Base-by-base conservation (phyloP, 2,329 filamentous ascomycete species). In the Pseudocercospora eumusae region DNA sequence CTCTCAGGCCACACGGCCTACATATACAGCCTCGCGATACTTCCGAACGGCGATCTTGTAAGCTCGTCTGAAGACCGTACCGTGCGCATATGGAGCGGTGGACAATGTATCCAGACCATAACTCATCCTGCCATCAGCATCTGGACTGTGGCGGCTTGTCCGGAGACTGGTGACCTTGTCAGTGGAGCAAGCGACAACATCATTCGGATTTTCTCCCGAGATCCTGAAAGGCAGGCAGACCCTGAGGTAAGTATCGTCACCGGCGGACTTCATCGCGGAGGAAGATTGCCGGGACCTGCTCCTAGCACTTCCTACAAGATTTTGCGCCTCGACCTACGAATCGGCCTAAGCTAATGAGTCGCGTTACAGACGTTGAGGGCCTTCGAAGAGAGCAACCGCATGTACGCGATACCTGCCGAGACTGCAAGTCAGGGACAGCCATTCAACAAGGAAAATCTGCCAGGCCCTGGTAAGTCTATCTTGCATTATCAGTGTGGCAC, bases 121-220 rank as follows among this genome's bases (percentile, higher is more conserved):
- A 97, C 93, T 0, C 92, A 97, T 71, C 95, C 95, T 10, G 95
- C 95, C 9, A 96, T 98, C 59, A 98, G 93, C 0, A 93, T 99
- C 4, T 99, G 95, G 95, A 83, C 86, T 13, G 92, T 99, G 18
- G 90, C 92, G n/a, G 90, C 86, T 10, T 95, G 91, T 72, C 73
- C 83, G 0, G 86, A 91, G 65, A 96, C 86, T 53, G 93, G 95
- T 21, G 96, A 99, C 71, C 93, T 99, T 64, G 91, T 92, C n/a
- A 91, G 91, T 2, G 95, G 93, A 31, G 88, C 93, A 27, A 99
- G 93, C 75, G 95, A 99, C 73, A 88, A 90, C 60, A 80, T 93
- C 49, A 88, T 92, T 8, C 88, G 95, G 47, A 81, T 98, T 61
- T 99, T 98, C 74, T 93, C 88, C 11, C 84, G 92, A 70, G 86